Evolutionary conservation across 176 grass and related monocot species (phyloP), one percentile per base, ranked within the genome.

Genomic region (Eragrostis nindensis): DNA sequence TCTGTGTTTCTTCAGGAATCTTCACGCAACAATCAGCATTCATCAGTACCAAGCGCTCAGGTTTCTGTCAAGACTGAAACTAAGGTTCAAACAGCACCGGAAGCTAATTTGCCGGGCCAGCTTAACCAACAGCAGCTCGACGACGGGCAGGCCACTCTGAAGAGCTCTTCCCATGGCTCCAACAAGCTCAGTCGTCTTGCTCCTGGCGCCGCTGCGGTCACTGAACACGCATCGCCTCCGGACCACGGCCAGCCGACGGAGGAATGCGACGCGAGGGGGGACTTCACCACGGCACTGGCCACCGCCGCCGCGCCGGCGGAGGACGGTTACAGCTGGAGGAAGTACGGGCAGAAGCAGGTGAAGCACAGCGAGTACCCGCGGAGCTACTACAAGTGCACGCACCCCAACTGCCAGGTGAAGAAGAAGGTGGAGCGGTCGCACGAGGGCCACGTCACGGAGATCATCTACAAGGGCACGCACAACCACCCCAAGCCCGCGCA

Each of bases 271-370:
- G 30, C 29, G 0, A 88, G 57, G 46, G 73, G 12, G 52, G 88
- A 88, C 36, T 70, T 69, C 48, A 68, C 66, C n/a, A n/a, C n/a
- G 16, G 76, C 75, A 11, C 17, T 79, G 60, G 75, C 76, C 17
- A 27, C 63, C 5, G 9, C 63, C 3, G 12, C 70, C 0, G 41
- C 80, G 8, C 88, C 88, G 2, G 90, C 90, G 8, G 92, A 98
- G 72, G 92, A 98, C 60, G 92, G 90, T 32, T 94, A 98, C 86
- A 91, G 93, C 62, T 98, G 95, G 95, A 85, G 95, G 88, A 98
- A 98, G 72, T 98, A 98, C 71, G 95, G 95, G 68, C 95, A 98
- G 90, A 98, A 98, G 82, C 95, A 98, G 65, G 92, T 98, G 81
- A 98, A 98, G 81, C 87, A 91, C 89, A 92, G 95, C 61, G 92